Conservation (phyloP, 495 filamentous ascomycete species). For the Penicillium alfredii region DNA sequence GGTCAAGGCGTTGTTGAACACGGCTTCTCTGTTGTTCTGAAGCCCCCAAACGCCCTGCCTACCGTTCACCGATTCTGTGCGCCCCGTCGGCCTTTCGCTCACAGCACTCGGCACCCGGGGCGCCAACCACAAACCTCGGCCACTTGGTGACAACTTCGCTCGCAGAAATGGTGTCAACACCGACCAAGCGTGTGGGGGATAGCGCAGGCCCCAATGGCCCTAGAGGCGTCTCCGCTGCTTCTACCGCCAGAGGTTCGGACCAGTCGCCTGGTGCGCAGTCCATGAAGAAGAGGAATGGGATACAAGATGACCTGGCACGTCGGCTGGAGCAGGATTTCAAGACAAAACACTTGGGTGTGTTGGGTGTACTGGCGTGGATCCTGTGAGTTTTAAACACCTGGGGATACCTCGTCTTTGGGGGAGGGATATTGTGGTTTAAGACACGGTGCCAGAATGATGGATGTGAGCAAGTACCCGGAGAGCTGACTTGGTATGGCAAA, state of each 20-base stretch:
- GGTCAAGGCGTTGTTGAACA: conserved; percentile 14
- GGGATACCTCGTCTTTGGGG: no score
- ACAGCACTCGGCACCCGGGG: conserved; percentile 1
- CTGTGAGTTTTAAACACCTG: conserved; percentile 33
- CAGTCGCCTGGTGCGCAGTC: conserved; percentile 10
- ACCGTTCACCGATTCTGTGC: not conserved
- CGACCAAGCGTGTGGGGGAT: conserved; percentile 2
- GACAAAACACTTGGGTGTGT: conserved; percentile 33
- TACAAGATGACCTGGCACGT: conserved; percentile 19
- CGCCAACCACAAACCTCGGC: not conserved
- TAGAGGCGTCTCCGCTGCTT: not conserved
- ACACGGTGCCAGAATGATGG: no score
- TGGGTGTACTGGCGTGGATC: conserved; percentile 40
- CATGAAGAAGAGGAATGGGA: conserved; percentile 12
- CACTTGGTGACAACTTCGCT: no score
- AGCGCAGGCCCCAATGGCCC: conserved; percentile 1
- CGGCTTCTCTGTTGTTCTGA: conserved; percentile 19
- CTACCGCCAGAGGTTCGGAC: not conserved
- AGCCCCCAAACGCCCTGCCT: not conserved
- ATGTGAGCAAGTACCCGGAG: no score
- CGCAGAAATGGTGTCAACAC: conserved; percentile 5
- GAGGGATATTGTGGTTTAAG: no score
- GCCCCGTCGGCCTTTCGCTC: not conserved
- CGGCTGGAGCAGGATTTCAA: conserved; percentile 38
- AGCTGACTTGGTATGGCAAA: conserved; percentile 5